Base-by-base conservation (phyloP, 2,329 filamentous ascomycete species). In the Elsinoe ampelina region DNA sequence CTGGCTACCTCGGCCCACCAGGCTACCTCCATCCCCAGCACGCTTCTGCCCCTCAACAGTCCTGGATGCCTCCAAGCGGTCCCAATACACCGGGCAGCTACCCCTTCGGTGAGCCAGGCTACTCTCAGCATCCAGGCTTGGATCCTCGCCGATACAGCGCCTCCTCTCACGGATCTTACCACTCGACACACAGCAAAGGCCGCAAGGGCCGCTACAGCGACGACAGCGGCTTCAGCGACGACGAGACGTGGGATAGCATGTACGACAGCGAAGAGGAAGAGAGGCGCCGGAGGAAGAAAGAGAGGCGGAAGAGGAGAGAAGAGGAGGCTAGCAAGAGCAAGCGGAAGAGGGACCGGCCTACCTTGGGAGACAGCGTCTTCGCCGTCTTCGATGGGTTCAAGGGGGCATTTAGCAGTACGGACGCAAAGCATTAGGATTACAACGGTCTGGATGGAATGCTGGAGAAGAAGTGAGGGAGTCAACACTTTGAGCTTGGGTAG, bases 221-320 rank as follows among this genome's bases (percentile, higher is more conserved):
- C 19, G 38, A 56, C 10, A 56, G 54, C 54, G 54, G 36, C 32
- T 10, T 38, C 39, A 35, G 30, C 41, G 41, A 56, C 42, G 54
- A 56, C 17, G 54, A 56, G 13, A 15, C n/a, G n/a, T 47, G 30
- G 17, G 54, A 56, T 19, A 56, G 54, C 41, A 45, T 38, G 39
- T 38, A 45, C 17, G 54, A 56, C 41, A 56, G 54, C 41, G 54
- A 56, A 36, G 54, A 56, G 20, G 54, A 56, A 38, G 54, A 56
- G 19, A n/a, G 54, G 13, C 39, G 54, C 8, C 39, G 41, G 13
- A 17, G 54, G 41, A 56, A 48, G 42, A 42, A 56, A 15, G 54
- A 56, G 20, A 15, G 54, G 13, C 15, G 41, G 19, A 42, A 35
- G 32, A 45, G 54, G 17, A n/a, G 54, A n/a, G 41, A 48, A 45